Percentiles rank a stretch among this genome's conserved stretches.
Conservation (phyloP, 2,329 filamentous ascomycete species). For the Fusarium temperatum region DNA sequence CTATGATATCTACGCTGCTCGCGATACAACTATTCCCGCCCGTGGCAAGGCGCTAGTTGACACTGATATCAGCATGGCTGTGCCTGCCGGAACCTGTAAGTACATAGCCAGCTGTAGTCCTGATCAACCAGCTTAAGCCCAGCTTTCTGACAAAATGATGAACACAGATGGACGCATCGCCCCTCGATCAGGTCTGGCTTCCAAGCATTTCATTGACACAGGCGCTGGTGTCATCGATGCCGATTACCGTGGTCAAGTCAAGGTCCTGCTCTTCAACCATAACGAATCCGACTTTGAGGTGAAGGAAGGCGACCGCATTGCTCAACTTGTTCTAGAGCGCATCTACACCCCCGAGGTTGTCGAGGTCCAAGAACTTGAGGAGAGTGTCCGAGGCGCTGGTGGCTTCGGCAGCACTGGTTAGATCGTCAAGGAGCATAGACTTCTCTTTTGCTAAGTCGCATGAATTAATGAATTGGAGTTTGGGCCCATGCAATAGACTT, state of each 20-base stretch:
- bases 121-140: background rate
- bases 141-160: background rate
- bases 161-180: conserved; percentile 83
- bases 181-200: conserved; percentile 87
- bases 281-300: conserved; percentile 82
- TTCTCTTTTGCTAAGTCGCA: background rate
- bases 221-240: conserved; percentile 97
- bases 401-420: conserved; percentile 89
- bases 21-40: conserved; percentile 78
- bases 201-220: conserved; percentile 95
- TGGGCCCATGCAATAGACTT: background rate
- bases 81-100: conserved; percentile 89
- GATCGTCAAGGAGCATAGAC: background rate
- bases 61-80: conserved; percentile 90
- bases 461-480: conserved; percentile 21
- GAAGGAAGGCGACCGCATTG: conserved; percentile 87
- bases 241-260: conserved; percentile 93
- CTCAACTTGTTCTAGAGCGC: conserved; percentile 92
- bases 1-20: conserved; percentile 89
- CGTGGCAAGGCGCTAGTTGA: conserved; percentile 87
- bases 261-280: conserved; percentile 95
- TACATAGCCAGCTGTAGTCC: conserved; percentile 5
- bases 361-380: conserved; percentile 88
- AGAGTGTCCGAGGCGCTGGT: conserved; percentile 88
- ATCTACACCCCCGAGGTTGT: conserved; percentile 92